phyloP scores from a whole-genome alignment of 441 rosid species.

The Populus trichocarpa region DNA sequence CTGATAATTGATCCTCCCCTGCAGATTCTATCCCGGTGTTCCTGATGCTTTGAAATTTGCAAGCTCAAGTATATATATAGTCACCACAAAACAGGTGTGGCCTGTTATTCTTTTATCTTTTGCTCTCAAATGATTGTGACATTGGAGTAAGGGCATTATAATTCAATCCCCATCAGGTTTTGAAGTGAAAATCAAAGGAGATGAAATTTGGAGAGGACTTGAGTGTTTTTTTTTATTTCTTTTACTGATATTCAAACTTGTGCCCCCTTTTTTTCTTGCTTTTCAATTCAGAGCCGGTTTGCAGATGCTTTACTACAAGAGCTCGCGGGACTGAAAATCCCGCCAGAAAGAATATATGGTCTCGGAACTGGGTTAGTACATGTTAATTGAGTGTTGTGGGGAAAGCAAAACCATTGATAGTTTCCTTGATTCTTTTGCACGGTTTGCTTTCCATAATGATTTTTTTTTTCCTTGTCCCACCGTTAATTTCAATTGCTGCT shows the following conservation, averaged over 20 bases:
- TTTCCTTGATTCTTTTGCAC: background rate
- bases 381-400: background rate
- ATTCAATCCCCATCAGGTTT: background rate
- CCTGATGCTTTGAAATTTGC: conserved; percentile 84
- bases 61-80: conserved; percentile 75
- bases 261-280: background rate
- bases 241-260: background rate
- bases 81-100: conserved; percentile 81
- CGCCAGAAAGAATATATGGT: conserved; percentile 73
- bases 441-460: background rate
- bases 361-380: conserved; percentile 81
- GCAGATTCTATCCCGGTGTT: conserved; percentile 90
- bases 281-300: conserved; percentile 58
- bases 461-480: background rate
- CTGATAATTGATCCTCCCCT: conserved; percentile 11
- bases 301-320: conserved; percentile 72
- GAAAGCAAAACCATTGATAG: background rate
- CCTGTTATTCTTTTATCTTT: conserved; percentile 7
- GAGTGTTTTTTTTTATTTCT: background rate
- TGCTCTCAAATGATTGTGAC: background rate
- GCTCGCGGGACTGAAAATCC: conserved; percentile 74
- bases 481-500: conserved; percentile 5
- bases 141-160: background rate
- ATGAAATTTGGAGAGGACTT: background rate
- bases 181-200: background rate